These are phyloP conservation scores for Nakazawaea ambrosiae DNA, from an alignment of 805 yeast species.

Conservation along the genomic window DNA sequence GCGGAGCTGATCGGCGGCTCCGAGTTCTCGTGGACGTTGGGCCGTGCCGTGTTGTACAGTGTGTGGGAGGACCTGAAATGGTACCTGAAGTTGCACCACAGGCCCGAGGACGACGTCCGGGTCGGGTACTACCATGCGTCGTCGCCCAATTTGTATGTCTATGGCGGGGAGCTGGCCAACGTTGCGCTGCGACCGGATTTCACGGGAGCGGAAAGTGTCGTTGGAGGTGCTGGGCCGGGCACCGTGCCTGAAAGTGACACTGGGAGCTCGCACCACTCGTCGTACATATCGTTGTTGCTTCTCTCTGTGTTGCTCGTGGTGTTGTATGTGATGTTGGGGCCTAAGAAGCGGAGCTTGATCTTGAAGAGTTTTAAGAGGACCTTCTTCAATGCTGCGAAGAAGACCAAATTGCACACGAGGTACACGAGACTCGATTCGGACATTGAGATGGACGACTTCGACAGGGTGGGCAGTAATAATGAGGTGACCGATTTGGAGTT, in stretches of 20 bases:
- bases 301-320: neutral
- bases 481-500: constrained; percentile 16
- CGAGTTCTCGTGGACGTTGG: constrained; percentile 94
- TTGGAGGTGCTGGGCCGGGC: constrained; percentile 13
- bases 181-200: constrained; percentile 37
- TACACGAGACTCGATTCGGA: neutral
- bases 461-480: constrained; percentile 2
- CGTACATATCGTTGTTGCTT: neutral
- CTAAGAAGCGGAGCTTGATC: constrained; percentile 6
- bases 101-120: constrained; percentile 13
- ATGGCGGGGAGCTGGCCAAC: constrained; percentile 47
- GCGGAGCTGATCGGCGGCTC: constrained; percentile 74
- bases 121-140: constrained; percentile 45
- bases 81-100: constrained; percentile 16
- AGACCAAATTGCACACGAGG: neutral
- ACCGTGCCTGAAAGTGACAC: constrained; percentile 16
- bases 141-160: constrained; percentile 36
- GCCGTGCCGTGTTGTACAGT: constrained; percentile 60
- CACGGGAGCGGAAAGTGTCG: constrained; percentile 12
- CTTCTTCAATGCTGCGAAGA: neutral
- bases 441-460: constrained; percentile 1
- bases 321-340: constrained; percentile 8
- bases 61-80: constrained; percentile 44
- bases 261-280: constrained; percentile 1
- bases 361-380: constrained; percentile 2